Base-by-base conservation (phyloP, 208 protist species). In the Crithidia fasciculata region DNA sequence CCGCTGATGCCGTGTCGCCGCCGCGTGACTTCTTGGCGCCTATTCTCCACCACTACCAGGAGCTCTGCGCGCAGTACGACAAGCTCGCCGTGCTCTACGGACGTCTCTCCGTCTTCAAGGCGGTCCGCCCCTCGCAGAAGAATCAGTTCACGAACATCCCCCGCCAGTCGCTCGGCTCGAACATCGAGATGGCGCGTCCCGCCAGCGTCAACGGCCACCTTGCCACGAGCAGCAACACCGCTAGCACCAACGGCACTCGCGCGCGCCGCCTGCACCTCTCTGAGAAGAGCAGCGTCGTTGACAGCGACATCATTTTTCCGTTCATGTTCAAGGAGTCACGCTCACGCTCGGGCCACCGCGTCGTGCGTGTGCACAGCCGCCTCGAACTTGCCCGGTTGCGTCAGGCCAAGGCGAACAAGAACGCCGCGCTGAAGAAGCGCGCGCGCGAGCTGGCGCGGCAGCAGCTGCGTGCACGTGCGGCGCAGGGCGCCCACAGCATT, bases 71-170 rank as follows among this genome's bases (percentile, higher is more conserved):
- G 3, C 77, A 87, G 53, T 89, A 94, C 69, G 91, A 94, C 79
- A 85, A 81, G 43, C 73, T 96, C 16, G 88, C 89, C 7, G 57
- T 81, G 37, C 81, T 93, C 43, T 86, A 94, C 76, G 91, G 91
- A 9, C 85, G 91, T 16, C 76, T 94, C 45, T 88, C 87, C 63
- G 87, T 93, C 81, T 96, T 96, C 79, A 86, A 92, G 70, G 64
- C 80, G 3, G 88, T 94, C 54, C 85, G 84, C 47, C 91, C 91
- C 12, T 88, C 85, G 44, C 84, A 93, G 77, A 76, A 80, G 45
- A 72, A 87, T 69, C 58, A 78, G 8, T 91, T 92, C 60, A 75
- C 84, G 41, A 93, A 92, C 57, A 75, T 82, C 16, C 64, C 81
- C 4, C 77, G 85, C 4, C 67, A 80, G 72, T 71, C 67, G n/a